These are phyloP conservation scores for Talaromyces sp. DNA, from an alignment of 2,329 filamentous ascomycete genomes.

Conservation along the genomic window DNA sequence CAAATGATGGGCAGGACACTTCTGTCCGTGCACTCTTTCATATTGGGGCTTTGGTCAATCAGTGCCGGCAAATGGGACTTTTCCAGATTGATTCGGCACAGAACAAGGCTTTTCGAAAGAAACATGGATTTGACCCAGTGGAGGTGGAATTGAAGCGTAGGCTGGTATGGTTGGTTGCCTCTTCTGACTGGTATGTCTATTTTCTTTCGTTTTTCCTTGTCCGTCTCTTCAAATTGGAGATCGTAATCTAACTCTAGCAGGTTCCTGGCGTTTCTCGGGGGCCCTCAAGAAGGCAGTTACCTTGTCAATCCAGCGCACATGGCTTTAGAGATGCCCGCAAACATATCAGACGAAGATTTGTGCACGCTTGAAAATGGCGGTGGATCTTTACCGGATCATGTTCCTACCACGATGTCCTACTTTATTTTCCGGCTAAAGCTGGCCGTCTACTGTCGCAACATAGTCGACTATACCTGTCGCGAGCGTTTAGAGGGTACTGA, in stretches of 20 bases:
- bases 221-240: neutral
- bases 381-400: slow-evolving; percentile 24
- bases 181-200: slow-evolving; percentile 39
- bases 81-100: slow-evolving; percentile 30
- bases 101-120: slow-evolving; percentile 17
- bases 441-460: slow-evolving; percentile 35
- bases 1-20: slow-evolving; percentile 22
- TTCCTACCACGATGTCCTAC: slow-evolving; percentile 44
- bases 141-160: slow-evolving; percentile 37
- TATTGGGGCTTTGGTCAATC: slow-evolving; percentile 22
- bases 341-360: slow-evolving; percentile 40
- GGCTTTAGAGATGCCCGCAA: slow-evolving; percentile 37
- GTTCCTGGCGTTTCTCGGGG: slow-evolving; percentile 38
- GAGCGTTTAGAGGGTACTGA: slow-evolving; percentile 24
- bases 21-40: slow-evolving; percentile 24
- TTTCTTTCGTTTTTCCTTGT: neutral
- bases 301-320: slow-evolving; percentile 39
- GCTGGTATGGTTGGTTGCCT: slow-evolving; percentile 41
- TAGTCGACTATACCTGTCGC: slow-evolving; percentile 34
- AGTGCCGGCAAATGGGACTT: slow-evolving; percentile 33
- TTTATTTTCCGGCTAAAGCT: slow-evolving; percentile 41
- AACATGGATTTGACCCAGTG: slow-evolving; percentile 18
- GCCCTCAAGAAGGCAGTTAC: slow-evolving; percentile 43
- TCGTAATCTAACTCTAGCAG: slow-evolving; percentile 19
- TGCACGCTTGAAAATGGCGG: slow-evolving; percentile 17